Base-by-base conservation (phyloP, 768 basidiomycete species). In the Cystobasidium tubakii region DNA sequence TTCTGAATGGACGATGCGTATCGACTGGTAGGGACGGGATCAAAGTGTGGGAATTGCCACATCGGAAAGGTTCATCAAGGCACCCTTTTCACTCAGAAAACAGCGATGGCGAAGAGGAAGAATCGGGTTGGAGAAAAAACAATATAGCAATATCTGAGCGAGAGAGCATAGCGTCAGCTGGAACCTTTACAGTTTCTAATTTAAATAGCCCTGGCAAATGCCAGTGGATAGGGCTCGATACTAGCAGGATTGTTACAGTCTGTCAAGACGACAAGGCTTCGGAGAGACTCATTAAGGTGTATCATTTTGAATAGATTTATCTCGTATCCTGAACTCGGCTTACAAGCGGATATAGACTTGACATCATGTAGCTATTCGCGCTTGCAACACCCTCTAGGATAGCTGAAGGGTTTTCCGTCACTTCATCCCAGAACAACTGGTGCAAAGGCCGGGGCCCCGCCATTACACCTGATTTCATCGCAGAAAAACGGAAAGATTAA, bases 31-130 rank as follows among this genome's bases (percentile, higher is more conserved):
- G 54, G 33, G 69, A 71, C 31, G 69, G 69, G 2, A 55, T 71
- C 54, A 71, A 71, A 31, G 69, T 71, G 3, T 71, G 69, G 69
- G 69, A 71, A 17, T 31, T 71, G 53, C 54, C 69, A 44, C 65
- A 39, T 9, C 2, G 33, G 50, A 3, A 71, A 36, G 34, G 10
- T 23, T n/a, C 54, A 7, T 9, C 43, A 25, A 31, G 10, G 53
- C 7, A 13, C 10, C 1, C 63, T 19, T 15, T 23, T 31, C 29
- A 33, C 21, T 31, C 29, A 17, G 31, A 33, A 31, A 23, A 62
- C 27, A 29, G 31, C 34, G 33, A 10, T n/a, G 23, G 23, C 10
- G 63, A 65, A 27, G 34, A 10, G 13, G 63, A 65, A 43, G 34
- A 65, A 6, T 25, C 63, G 36, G 9, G 15, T 19, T 36, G 63